Evolutionary conservation across 2,329 filamentous ascomycete species (phyloP).

Genomic region (Colletotrichum aenigma): DNA sequence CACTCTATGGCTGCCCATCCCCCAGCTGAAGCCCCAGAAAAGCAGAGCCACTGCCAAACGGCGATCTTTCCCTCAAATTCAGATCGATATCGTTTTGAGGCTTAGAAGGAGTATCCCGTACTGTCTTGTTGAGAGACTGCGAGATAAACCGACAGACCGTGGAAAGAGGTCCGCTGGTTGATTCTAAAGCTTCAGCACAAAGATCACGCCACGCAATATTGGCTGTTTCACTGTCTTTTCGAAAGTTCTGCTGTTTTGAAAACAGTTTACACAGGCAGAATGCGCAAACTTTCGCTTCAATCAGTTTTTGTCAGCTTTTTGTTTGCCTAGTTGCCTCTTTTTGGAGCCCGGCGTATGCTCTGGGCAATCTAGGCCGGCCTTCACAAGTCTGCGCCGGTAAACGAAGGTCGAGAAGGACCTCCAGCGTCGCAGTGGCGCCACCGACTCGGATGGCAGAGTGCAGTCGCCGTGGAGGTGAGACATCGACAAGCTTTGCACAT

Average conservation of each 20-base stretch:
- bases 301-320: background rate
- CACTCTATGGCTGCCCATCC: background rate
- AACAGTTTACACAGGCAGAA: background rate
- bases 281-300: background rate
- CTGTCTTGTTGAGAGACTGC: background rate
- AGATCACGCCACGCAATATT: background rate
- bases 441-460: background rate
- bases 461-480: slow-evolving; percentile 18
- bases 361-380: background rate
- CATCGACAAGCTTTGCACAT: slow-evolving; percentile 7
- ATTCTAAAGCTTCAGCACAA: background rate
- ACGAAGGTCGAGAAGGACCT: background rate
- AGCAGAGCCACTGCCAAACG: background rate
- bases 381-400: background rate
- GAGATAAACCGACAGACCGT: background rate
- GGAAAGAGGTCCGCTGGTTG: background rate
- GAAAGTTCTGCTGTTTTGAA: background rate
- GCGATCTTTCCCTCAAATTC: background rate
- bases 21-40: background rate
- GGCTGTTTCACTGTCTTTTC: background rate
- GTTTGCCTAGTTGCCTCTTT: background rate
- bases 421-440: background rate
- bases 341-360: background rate
- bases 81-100: slow-evolving; percentile 6
- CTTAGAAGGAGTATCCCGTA: background rate